Conservation (phyloP, 208 protist genomes). For the Trypanosoma brucei region DNA sequence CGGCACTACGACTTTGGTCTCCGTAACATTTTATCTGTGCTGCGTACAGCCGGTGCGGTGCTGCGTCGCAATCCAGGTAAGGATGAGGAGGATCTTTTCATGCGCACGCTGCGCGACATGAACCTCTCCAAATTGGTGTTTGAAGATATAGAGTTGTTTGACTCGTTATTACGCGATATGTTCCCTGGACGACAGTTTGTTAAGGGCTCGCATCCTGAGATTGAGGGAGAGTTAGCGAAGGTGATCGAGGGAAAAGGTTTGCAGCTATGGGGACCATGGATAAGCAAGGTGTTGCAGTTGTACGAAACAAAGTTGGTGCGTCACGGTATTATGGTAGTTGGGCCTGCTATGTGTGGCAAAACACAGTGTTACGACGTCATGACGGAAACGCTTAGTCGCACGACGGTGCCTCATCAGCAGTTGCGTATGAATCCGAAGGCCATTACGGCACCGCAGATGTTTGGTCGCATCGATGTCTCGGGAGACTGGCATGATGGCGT, state of each 20-base stretch:
- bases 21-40: constrained; percentile 97
- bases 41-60: constrained; percentile 92
- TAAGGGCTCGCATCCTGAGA: constrained; percentile 89
- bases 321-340: constrained; percentile 95
- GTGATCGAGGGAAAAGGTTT: constrained; percentile 85
- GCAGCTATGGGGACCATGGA: constrained; percentile 81
- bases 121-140: constrained; percentile 97
- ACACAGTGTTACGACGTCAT: constrained; percentile 92
- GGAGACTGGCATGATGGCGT: constrained; percentile 96
- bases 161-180: constrained; percentile 93
- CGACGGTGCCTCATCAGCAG: constrained; percentile 86
- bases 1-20: constrained; percentile 98
- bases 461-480: constrained; percentile 92
- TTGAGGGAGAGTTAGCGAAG: constrained; percentile 87
- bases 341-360: constrained; percentile 92
- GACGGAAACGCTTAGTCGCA: constrained; percentile 82
- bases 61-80: constrained; percentile 83
- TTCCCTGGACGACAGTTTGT: constrained; percentile 91
- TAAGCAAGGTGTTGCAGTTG: constrained; percentile 92
- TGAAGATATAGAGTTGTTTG: constrained; percentile 97
- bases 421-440: constrained; percentile 94
- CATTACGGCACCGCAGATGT: constrained; percentile 95
- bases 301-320: constrained; percentile 95
- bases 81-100: constrained; percentile 94
- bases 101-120: constrained; percentile 96